Percentiles rank a stretch among this genome's conserved stretches.
Evolutionary conservation across 371 early-diverging fungal genomes (phyloP).

Genomic region (Mortierella sp.): DNA sequence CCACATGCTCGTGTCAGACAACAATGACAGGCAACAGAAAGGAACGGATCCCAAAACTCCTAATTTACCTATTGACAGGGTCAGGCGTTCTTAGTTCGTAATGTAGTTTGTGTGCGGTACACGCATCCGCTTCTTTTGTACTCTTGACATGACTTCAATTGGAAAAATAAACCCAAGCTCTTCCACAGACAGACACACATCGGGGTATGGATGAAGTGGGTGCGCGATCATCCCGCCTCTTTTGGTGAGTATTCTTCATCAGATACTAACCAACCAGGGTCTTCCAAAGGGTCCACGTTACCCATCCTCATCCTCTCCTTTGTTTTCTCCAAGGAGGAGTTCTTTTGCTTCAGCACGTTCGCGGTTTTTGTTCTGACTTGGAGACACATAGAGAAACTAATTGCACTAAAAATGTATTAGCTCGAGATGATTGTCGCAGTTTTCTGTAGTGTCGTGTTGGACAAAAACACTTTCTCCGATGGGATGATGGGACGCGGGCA

Average conservation of each 20-base stretch:
- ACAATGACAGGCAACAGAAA: neutral
- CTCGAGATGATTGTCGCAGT: too few relatives aligned
- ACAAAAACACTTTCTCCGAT: too few relatives aligned
- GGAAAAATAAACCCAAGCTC: too few relatives aligned
- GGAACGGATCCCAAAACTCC: neutral
- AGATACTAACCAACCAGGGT: constrained; percentile 10
- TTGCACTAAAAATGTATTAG: too few relatives aligned
- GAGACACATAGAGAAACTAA: too few relatives aligned
- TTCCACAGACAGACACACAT: neutral
- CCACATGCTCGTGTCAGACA: constrained; percentile 1
- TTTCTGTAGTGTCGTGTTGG: too few relatives aligned
- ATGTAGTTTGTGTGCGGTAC: constrained; percentile 13
- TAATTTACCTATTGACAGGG: too few relatives aligned
- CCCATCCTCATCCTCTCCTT: neutral
- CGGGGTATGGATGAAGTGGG: too few relatives aligned
- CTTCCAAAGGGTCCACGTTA: constrained; percentile 10
- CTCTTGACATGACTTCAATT: too few relatives aligned
- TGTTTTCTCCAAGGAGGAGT: neutral
- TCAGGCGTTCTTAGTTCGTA: neutral
- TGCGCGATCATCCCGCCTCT: neutral
- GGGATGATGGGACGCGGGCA: too few relatives aligned
- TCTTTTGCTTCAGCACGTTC: neutral
- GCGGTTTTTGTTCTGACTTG: neutral
- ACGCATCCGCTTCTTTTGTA: too few relatives aligned
- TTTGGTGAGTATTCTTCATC: neutral